Evolutionary conservation across 23 red algal genomes (phyloP).

Genomic region (Chondrus crispus): DNA sequence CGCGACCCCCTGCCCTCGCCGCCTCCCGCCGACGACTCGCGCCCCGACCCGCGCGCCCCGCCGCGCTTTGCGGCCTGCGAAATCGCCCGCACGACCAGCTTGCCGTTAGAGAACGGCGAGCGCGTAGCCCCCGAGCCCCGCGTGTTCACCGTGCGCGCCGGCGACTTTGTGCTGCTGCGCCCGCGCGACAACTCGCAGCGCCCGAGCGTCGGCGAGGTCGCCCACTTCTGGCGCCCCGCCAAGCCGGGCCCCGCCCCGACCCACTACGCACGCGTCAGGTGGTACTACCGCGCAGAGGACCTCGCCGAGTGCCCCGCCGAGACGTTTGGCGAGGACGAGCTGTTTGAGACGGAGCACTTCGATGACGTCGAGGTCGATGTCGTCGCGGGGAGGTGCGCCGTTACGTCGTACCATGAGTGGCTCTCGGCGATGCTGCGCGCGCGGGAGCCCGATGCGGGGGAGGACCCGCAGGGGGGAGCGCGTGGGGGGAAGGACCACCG

Average conservation of each 20-base stretch:
- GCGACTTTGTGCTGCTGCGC: slow-evolving; percentile 45
- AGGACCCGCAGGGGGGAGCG: not conserved
- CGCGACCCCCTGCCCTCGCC: not conserved
- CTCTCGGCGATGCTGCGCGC: not conserved
- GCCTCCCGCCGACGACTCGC: not conserved
- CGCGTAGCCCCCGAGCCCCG: not conserved
- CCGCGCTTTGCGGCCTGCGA: slow-evolving; percentile 20
- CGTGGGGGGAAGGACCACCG: not conserved
- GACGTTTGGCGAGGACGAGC: slow-evolving; percentile 58
- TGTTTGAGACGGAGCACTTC: slow-evolving; percentile 70
- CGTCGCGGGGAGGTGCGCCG: slow-evolving; percentile 56
- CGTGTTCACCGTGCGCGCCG: slow-evolving; percentile 13
- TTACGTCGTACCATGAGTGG: slow-evolving; percentile 51
- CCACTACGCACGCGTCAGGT: slow-evolving; percentile 33
- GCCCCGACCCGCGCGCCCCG: not conserved
- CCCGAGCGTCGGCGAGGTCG: slow-evolving; percentile 34
- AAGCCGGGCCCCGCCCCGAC: not conserved
- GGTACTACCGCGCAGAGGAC: slow-evolving; percentile 74
- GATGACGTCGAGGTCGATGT: slow-evolving; percentile 64
- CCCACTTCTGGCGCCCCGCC: not conserved
- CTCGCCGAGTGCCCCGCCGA: slow-evolving; percentile 12
- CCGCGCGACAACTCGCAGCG: slow-evolving; percentile 38
- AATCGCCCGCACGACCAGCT: not conserved
- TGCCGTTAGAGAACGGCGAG: slow-evolving; percentile 4
- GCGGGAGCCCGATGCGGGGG: not conserved